phyloP scores from a whole-genome alignment of 78 protist genomes.

The slime mould (Dictyostelium discoideum) region DNA sequence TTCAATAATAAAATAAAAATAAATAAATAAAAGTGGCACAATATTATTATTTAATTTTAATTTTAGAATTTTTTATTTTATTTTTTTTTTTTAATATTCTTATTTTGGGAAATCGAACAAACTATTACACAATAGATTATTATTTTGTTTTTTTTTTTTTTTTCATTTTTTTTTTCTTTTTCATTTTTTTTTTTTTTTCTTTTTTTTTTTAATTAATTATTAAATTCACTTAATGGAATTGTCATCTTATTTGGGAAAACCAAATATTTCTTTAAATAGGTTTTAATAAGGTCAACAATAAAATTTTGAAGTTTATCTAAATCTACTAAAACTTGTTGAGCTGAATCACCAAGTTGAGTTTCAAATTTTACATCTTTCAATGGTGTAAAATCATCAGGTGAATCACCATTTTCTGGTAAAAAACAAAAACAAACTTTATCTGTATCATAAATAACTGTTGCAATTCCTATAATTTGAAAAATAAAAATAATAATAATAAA shows the following conservation, averaged over 20 bases:
- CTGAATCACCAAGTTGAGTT: conserved; percentile 59
- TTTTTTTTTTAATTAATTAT: neutral
- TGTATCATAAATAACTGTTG: conserved; percentile 72
- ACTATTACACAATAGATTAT: neutral
- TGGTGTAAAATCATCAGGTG: conserved; percentile 6
- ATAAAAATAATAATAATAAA: too few relatives aligned
- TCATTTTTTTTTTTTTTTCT: neutral
- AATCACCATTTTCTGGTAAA: conserved; percentile 23
- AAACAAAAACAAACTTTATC: conserved; percentile 77
- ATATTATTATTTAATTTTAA: neutral
- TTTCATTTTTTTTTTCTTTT: neutral
- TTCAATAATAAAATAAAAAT: neutral
- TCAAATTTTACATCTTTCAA: conserved; percentile 65
- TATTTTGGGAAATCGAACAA: neutral
- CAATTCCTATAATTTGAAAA: conserved; percentile 12
- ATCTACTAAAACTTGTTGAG: conserved; percentile 52
- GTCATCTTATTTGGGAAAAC: conserved; percentile 67
- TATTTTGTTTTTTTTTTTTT: neutral
- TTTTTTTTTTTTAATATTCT: neutral
- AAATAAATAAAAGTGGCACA: neutral
- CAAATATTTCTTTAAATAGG: neutral
- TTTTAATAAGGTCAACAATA: conserved; percentile 32
- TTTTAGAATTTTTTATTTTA: neutral
- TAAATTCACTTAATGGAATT: neutral
- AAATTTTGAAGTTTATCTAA: conserved; percentile 47